Base-by-base conservation (phyloP, 2,329 filamentous ascomycete species). In the Biscogniauxia marginata region DNA sequence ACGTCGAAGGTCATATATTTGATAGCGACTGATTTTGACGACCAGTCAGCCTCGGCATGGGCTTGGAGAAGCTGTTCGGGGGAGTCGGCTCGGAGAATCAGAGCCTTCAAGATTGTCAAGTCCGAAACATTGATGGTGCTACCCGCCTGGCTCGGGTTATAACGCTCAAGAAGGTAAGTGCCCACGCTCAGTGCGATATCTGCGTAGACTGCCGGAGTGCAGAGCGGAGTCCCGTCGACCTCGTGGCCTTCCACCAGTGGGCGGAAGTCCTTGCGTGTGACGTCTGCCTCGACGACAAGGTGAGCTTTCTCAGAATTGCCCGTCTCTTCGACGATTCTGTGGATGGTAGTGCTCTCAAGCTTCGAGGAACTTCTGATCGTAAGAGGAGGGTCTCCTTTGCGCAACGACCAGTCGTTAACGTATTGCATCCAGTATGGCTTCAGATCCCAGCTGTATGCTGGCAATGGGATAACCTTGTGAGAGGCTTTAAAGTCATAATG, bases 391-490 rank as follows among this genome's bases (percentile, higher is more conserved):
- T 85, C 79, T 22, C 83, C 84, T 72, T 87, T 88, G 57, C 78
- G 81, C 47, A 86, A 73, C 11, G 77, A 80, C 82, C 83, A 87
- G 71, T 87, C 82, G 65, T 85, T 82, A 63, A 77, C 60, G 46
- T 72, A 73, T 16, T 66, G 61, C 9, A 73, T 65, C 70, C 71
- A 74, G 57, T 87, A 87, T 56, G 77, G 80, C 74, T 87, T 87
- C 60, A 79, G 74, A 66, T 87, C 83, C 72, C 84, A 88, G 9
- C 74, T 76, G 69, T 88, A 88, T 2, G 80, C 78, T 1, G 86
- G 86, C 9, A 88, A 71, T 2, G 77, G 70, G 23, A 86, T 71
- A 22, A 87, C 73, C 55, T 79, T 73, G 46, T 84, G 79, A 4
- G 76, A 75, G 50, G 74, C 65, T 57, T 82, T 78, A 70, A 84